Base-by-base conservation (phyloP, 1,139 yeast genomes). In the Pneumocystis jirovecii region DNA sequence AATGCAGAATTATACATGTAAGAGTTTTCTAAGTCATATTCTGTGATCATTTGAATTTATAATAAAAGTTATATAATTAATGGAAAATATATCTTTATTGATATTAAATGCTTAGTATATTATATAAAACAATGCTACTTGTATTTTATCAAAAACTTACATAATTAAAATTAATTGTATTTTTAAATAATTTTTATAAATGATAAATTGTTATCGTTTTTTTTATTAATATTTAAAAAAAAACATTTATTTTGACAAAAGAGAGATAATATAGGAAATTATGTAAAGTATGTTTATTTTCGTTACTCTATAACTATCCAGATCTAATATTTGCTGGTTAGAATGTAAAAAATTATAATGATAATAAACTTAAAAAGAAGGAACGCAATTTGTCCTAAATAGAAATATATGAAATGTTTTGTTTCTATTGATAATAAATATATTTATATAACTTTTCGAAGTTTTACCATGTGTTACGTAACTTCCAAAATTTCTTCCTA, bases 401-500 rank as follows among this genome's bases (percentile, higher is more conserved):
- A 90, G 72, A 89, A 88, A 76, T 93, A 91, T 44, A 87, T 80
- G 74, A 93, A 93, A 73, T 82, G 84, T 35, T 96, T 95, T 68
- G 87, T 74, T 66, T 77, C 76, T 71, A 59, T 12, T 17, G 50
- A 60, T n/a, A 34, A 40, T 29, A n/a, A 61, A 15, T 42, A 61
- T 63, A 45, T 31, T 3, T 17, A 61, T 17, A 35, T n/a, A 40
- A 15, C 12, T 21, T 7, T 15, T 6, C 7, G 17, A 29, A 31
- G 8, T 19, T 72, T 40, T 76, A 72, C 81, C 91, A 73, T 95
- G 98, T 25, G 97, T 89, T 35, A 95, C 96, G 73, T 87, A 90
- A 65, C 95, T 85, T 3, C 97, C 97, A 76, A 93, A 93, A 72
- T 87, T 87, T 75, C 85, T 85, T 40, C 98, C 99, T 64, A 90